These are phyloP conservation scores for Citrus glauca DNA, from an alignment of 345 rosid genomes.

Conservation along the genomic window DNA sequence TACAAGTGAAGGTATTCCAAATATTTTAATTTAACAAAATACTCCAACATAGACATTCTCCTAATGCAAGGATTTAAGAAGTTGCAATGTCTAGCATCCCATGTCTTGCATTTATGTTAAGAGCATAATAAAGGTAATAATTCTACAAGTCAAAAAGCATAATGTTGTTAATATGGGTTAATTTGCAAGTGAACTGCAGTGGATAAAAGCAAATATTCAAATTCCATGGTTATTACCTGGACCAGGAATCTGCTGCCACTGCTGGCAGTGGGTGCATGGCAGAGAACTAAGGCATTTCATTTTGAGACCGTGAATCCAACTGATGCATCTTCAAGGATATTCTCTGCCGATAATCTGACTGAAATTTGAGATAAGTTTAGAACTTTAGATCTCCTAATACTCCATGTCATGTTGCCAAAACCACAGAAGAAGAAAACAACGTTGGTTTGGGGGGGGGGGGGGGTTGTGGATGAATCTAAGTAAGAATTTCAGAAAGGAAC, in stretches of 20 bases:
- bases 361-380: constrained; percentile 18
- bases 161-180: background rate
- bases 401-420: background rate
- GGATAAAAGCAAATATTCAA: background rate
- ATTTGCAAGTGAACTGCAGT: background rate
- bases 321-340: constrained; percentile 85
- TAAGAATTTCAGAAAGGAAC: background rate
- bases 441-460: no score
- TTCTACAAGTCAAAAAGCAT: background rate
- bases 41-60: background rate
- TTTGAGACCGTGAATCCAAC: constrained; percentile 67
- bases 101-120: background rate
- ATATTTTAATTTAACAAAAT: background rate
- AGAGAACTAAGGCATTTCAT: constrained; percentile 33
- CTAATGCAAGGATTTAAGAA: background rate
- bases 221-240: constrained; percentile 37
- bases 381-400: background rate
- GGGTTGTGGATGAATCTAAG: no score
- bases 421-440: background rate
- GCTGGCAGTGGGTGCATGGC: constrained; percentile 26
- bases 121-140: background rate
- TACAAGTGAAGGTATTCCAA: background rate
- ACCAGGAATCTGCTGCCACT: constrained; percentile 45
- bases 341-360: constrained; percentile 76
- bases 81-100: background rate